Percentiles rank a stretch among this genome's conserved stretches.
Evolutionary conservation across 1,284 basidiomycete genomes (phyloP).

Genomic region (Papiliotrema nemorosa): DNA sequence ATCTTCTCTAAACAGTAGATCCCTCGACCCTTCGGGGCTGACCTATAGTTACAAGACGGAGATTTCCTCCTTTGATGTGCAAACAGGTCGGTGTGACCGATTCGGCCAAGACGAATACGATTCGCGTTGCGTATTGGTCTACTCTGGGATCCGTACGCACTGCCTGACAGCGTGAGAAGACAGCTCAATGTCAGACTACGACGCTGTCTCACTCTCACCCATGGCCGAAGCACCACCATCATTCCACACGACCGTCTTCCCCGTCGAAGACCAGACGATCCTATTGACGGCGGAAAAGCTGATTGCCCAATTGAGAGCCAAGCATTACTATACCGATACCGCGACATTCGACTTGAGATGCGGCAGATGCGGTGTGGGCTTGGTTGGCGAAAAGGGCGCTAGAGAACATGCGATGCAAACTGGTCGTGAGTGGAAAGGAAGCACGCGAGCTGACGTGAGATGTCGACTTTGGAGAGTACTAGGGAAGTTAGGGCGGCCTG

Average conservation of each 20-base stretch:
- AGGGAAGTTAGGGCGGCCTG: too few species aligned
- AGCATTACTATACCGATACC: slow-evolving; percentile 84
- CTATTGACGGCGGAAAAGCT: slow-evolving; percentile 67
- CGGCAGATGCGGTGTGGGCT: slow-evolving; percentile 55
- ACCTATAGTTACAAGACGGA: slow-evolving; percentile 63
- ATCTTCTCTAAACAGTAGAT: slow-evolving; percentile 67
- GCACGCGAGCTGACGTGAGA: slow-evolving; percentile 21
- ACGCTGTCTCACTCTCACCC: slow-evolving; percentile 79
- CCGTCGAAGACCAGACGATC: slow-evolving; percentile 58
- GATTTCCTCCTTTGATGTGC: slow-evolving; percentile 85
- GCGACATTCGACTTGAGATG: slow-evolving; percentile 77
- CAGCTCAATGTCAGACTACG: slow-evolving; percentile 56
- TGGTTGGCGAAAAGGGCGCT: slow-evolving; percentile 91
- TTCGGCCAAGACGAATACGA: slow-evolving; percentile 61
- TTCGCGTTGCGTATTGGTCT: slow-evolving; percentile 58
- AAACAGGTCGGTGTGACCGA: slow-evolving; percentile 81
- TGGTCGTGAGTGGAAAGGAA: slow-evolving; percentile 58
- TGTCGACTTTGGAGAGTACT: slow-evolving; percentile 80
- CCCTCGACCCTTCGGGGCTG: not conserved
- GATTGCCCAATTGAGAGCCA: slow-evolving; percentile 65
- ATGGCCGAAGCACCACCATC: slow-evolving; percentile 66
- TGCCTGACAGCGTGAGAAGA: not conserved
- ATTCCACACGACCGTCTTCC: slow-evolving; percentile 85
- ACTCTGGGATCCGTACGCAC: slow-evolving; percentile 73
- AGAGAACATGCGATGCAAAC: slow-evolving; percentile 78